A percentile compares a stretch with the other conserved stretches of the same genome.
Evolutionary conservation across 2,329 filamentous ascomycete species (phyloP).

Genomic region (Colletotrichum orbiculare): DNA sequence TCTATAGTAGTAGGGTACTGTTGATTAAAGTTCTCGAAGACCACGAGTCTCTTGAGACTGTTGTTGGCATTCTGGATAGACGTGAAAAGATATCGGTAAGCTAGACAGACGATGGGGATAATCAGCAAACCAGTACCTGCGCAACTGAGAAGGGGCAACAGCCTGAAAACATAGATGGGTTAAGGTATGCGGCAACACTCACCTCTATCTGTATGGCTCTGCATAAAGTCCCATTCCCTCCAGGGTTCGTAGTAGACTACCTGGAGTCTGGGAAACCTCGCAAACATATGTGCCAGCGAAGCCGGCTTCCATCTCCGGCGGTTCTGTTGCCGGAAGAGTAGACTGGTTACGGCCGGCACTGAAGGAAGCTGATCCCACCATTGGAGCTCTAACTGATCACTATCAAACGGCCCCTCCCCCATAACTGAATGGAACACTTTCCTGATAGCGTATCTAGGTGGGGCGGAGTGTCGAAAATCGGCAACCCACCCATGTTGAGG

Average conservation of each 20-base stretch:
- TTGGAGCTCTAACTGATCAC: conserved; percentile 37
- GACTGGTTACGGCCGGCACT: conserved; percentile 43
- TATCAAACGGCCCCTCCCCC: conserved; percentile 39
- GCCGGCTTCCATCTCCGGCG: conserved; percentile 44
- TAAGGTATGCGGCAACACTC: conserved; percentile 25
- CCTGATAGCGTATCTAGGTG: conserved; percentile 30
- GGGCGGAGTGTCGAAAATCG: conserved; percentile 36
- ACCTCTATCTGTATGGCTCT: conserved; percentile 37
- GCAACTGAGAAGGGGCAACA: neutral
- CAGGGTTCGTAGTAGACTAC: conserved; percentile 47
- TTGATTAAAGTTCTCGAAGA: conserved; percentile 49
- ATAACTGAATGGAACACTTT: conserved; percentile 41
- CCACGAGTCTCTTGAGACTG: conserved; percentile 38
- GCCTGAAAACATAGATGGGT: neutral
- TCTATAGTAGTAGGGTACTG: conserved; percentile 41
- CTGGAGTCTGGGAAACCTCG: conserved; percentile 44
- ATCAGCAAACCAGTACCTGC: neutral
- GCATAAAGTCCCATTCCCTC: conserved; percentile 42
- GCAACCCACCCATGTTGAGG: conserved; percentile 40
- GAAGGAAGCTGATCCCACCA: conserved; percentile 43
- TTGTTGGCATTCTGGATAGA: conserved; percentile 23
- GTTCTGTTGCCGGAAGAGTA: conserved; percentile 47
- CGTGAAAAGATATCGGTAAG: conserved; percentile 13
- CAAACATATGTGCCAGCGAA: conserved; percentile 44
- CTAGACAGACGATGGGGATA: neutral